These are phyloP conservation scores for Aureobasidium pullulans DNA, from an alignment of 2,329 filamentous ascomycete species.

Conservation along the genomic window DNA sequence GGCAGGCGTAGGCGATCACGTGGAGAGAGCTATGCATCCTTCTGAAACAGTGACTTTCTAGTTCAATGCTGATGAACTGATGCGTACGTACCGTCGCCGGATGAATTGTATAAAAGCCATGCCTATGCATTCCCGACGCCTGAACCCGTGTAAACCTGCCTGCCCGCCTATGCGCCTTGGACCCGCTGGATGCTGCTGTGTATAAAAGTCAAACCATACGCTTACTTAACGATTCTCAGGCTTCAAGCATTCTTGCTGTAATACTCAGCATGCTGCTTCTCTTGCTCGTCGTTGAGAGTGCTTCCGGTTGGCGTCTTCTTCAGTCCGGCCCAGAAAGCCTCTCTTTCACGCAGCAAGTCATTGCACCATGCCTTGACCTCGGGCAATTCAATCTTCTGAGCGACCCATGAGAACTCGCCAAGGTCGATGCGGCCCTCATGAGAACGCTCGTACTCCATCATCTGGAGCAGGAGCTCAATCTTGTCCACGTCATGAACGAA, in stretches of 20 bases:
- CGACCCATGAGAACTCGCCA: conserved; percentile 78
- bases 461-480: conserved; percentile 89
- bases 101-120: conserved; percentile 9
- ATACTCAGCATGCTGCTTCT: conserved; percentile 28
- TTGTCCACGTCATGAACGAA: conserved; percentile 98
- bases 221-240: not conserved
- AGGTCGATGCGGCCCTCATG: conserved; percentile 62
- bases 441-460: conserved; percentile 87
- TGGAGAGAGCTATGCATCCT: not conserved
- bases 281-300: conserved; percentile 21
- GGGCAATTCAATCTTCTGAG: conserved; percentile 61
- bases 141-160: not conserved
- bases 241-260: conserved; percentile 20
- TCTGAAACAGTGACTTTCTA: not conserved
- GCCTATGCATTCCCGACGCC: not conserved
- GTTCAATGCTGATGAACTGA: not conserved
- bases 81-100: conserved; percentile 8
- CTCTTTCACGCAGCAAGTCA: conserved; percentile 68
- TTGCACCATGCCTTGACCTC: conserved; percentile 77
- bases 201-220: not conserved
- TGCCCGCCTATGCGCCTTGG: not conserved
- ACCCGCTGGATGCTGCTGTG: not conserved
- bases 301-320: conserved; percentile 23
- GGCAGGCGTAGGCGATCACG: conserved; percentile 9
- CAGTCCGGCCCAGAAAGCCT: conserved; percentile 57